Evolutionary conservation across 2,329 filamentous ascomycete genomes (phyloP).

Genomic region (Polychaeton citri): DNA sequence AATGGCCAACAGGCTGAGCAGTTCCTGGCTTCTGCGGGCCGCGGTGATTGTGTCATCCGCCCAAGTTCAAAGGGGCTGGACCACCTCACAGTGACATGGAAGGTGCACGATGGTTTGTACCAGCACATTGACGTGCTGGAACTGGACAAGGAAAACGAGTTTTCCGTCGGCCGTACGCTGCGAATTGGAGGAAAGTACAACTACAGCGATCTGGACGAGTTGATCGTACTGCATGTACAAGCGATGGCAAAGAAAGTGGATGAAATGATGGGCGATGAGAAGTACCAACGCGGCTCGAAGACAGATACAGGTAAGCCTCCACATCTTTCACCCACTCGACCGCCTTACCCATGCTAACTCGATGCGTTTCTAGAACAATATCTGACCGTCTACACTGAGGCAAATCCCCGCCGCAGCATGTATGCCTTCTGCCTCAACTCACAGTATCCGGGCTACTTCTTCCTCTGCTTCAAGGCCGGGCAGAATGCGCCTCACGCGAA

Average conservation of each 20-base stretch:
- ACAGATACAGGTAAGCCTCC: constrained; percentile 76
- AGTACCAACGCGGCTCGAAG: constrained; percentile 72
- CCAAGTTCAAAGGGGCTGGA: constrained; percentile 92
- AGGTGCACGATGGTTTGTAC: constrained; percentile 89
- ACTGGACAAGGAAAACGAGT: constrained; percentile 93
- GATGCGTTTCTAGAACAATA: constrained; percentile 57
- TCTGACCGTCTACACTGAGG: constrained; percentile 89
- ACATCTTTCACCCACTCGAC: too few species aligned
- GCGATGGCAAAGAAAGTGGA: constrained; percentile 97
- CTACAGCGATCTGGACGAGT: constrained; percentile 90
- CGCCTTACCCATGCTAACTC: too few species aligned
- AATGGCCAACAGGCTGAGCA: constrained; percentile 88
- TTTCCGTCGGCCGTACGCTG: constrained; percentile 75
- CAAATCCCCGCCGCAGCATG: constrained; percentile 83
- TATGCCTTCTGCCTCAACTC: constrained; percentile 94
- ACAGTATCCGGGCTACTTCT: constrained; percentile 88
- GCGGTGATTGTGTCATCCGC: constrained; percentile 86
- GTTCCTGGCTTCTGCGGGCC: constrained; percentile 71
- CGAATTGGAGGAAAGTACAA: constrained; percentile 79
- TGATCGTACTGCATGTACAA: constrained; percentile 95
- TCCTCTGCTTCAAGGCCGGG: constrained; percentile 90
- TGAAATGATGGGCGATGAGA: constrained; percentile 88
- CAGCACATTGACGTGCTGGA: constrained; percentile 97
- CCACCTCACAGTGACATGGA: constrained; percentile 94
- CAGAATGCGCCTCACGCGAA: constrained; percentile 57